Conservation (phyloP, 2,329 filamentous ascomycete species). For the Apiospora pterosperma region DNA sequence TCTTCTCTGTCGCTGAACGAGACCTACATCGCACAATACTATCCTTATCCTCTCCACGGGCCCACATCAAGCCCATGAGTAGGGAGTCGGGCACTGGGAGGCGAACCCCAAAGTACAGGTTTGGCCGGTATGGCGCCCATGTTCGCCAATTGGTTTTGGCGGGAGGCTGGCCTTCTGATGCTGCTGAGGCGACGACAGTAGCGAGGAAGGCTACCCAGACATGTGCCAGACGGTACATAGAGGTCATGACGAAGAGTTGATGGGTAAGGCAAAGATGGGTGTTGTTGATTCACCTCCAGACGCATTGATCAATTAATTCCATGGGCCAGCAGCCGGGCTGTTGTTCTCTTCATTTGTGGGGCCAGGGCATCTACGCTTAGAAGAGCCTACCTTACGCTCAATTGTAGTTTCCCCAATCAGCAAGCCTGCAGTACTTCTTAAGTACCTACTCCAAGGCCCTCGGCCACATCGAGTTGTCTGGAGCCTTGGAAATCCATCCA, state of each 20-base stretch:
- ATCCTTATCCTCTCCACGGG: conserved; percentile 73
- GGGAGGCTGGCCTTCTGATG: conserved; percentile 23
- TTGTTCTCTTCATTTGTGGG: neutral
- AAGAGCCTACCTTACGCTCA: neutral
- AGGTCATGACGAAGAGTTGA: neutral
- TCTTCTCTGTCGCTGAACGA: neutral
- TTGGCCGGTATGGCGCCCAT: conserved; percentile 94
- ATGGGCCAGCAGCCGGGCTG: too few species aligned
- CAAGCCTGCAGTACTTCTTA: too few species aligned
- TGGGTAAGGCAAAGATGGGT: neutral
- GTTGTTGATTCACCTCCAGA: neutral
- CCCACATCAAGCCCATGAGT: conserved; percentile 84
- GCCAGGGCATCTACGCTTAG: neutral
- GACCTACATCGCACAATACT: conserved; percentile 70
- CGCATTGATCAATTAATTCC: neutral
- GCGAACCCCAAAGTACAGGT: conserved; percentile 88
- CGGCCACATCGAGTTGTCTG: neutral
- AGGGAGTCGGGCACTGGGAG: conserved; percentile 72
- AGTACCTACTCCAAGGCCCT: neutral
- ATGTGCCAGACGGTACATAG: neutral
- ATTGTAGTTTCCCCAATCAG: neutral
- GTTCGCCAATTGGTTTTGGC: conserved; percentile 78
- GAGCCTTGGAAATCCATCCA: neutral
- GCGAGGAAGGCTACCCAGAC: neutral
- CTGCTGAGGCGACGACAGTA: neutral